Evolutionary conservation across 2,329 filamentous ascomycete species (phyloP).

Genomic region (Orbilia ellipsospora): DNA sequence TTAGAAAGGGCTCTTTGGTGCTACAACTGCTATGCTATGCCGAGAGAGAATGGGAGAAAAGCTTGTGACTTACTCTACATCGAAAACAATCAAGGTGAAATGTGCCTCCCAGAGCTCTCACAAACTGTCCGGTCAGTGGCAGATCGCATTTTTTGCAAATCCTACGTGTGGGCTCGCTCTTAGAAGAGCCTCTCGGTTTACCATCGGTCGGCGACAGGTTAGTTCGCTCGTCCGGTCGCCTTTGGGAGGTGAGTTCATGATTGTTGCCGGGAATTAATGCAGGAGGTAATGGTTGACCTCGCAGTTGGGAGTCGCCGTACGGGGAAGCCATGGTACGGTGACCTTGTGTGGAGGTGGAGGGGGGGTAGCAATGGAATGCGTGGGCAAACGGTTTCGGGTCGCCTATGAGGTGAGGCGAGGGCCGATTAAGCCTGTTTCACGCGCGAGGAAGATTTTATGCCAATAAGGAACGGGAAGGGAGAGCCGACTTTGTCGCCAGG

Average conservation of each 20-base stretch:
- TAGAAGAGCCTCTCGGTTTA: slow-evolving; percentile 42
- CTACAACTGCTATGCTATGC: neutral
- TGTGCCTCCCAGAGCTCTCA: slow-evolving; percentile 89
- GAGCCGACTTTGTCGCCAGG: slow-evolving; percentile 43
- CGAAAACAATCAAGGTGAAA: slow-evolving; percentile 98
- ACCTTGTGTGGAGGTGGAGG: neutral
- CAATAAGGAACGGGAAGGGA: slow-evolving; percentile 30
- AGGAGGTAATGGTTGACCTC: slow-evolving; percentile 42
- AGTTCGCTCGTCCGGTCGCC: slow-evolving; percentile 43
- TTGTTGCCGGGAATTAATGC: slow-evolving; percentile 26
- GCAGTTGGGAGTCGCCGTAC: slow-evolving; percentile 47
- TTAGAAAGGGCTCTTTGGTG: slow-evolving; percentile 6
- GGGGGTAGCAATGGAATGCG: slow-evolving; percentile 5
- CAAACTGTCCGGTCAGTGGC: slow-evolving; percentile 91
- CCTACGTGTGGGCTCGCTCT: slow-evolving; percentile 62
- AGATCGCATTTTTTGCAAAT: slow-evolving; percentile 89
- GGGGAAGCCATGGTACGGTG: slow-evolving; percentile 51
- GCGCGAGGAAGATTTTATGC: slow-evolving; percentile 35
- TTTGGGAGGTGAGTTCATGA: slow-evolving; percentile 29
- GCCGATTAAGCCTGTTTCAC: slow-evolving; percentile 23
- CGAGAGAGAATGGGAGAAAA: neutral
- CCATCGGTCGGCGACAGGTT: slow-evolving; percentile 50
- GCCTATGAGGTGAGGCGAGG: slow-evolving; percentile 15
- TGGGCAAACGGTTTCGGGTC: slow-evolving; percentile 23
- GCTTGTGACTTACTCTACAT: slow-evolving; percentile 77